phyloP scores from a whole-genome alignment of 345 rosid genomes.

The Eucalyptus pauciflora region DNA sequence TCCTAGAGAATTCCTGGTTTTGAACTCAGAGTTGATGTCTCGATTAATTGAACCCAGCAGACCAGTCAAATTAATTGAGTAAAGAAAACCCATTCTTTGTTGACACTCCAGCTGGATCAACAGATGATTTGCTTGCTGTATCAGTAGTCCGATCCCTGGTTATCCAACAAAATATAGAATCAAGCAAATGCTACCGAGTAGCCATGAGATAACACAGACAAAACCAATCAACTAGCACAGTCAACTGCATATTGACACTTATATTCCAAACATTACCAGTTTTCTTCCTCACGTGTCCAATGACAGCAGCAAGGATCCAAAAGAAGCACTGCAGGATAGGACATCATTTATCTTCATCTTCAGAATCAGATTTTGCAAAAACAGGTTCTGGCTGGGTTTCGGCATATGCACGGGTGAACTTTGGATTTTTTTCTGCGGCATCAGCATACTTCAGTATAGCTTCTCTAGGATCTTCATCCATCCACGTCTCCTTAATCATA shows the following conservation, averaged over 20 bases:
- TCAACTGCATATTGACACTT: background rate
- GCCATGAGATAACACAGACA: background rate
- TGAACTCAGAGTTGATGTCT: background rate
- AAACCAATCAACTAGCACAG: background rate
- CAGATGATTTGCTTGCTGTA: background rate
- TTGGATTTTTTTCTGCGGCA: slow-evolving; percentile 82
- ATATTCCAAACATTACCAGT: background rate
- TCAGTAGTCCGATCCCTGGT: background rate
- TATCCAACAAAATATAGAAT: background rate
- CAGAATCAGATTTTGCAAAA: slow-evolving; percentile 78
- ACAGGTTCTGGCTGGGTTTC: slow-evolving; percentile 82
- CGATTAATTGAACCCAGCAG: background rate
- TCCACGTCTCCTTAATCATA: slow-evolving; percentile 99
- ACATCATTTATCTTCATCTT: slow-evolving; percentile 59
- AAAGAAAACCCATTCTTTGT: background rate
- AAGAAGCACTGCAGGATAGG: background rate
- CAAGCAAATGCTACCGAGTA: background rate
- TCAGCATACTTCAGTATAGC: slow-evolving; percentile 93
- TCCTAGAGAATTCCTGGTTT: background rate
- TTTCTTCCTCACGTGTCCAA: background rate
- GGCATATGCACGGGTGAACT: slow-evolving; percentile 94
- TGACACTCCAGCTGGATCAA: background rate
- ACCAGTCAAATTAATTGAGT: background rate
- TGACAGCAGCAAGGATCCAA: background rate
- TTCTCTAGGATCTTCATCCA: slow-evolving; percentile 99